Conservation (phyloP, 129 eudicot genomes). For the Helianthus tuberosus region DNA sequence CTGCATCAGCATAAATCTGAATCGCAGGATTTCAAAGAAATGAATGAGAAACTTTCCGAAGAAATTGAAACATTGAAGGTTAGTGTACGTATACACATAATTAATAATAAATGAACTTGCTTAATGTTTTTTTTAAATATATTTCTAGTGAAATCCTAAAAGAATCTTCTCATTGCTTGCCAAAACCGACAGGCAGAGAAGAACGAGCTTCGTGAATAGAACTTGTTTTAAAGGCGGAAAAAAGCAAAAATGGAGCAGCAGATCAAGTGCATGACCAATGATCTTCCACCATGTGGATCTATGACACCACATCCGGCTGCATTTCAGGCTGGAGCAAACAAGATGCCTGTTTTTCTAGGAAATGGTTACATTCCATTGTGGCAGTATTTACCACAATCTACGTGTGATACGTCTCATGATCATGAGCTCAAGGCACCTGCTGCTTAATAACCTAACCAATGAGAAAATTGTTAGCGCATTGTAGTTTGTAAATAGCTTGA, state of each 20-base stretch:
- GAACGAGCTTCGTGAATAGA: slow-evolving; percentile 92
- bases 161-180: not conserved
- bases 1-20: slow-evolving; percentile 66
- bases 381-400: slow-evolving; percentile 68
- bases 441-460: slow-evolving; percentile 52
- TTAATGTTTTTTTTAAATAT: not conserved
- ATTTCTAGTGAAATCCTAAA: no score
- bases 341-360: slow-evolving; percentile 57
- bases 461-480: slow-evolving; percentile 19
- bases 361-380: slow-evolving; percentile 71
- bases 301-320: slow-evolving; percentile 58
- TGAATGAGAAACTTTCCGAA: slow-evolving; percentile 54
- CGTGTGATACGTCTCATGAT: slow-evolving; percentile 78
- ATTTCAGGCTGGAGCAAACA: slow-evolving; percentile 55
- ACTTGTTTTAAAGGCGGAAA: slow-evolving; percentile 50
- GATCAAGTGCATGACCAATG: slow-evolving; percentile 50
- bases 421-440: slow-evolving; percentile 96
- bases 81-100: not conserved
- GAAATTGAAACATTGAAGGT: slow-evolving; percentile 77
- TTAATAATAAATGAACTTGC: not conserved
- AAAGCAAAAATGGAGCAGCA: slow-evolving; percentile 78
- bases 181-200: slow-evolving; percentile 65
- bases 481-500: slow-evolving; percentile 27
- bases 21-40: slow-evolving; percentile 56
- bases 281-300: slow-evolving; percentile 48